A percentile compares a stretch with the other conserved stretches of the same genome.
Evolutionary conservation across 1,284 basidiomycete species (phyloP).

Genomic region (Phenoliferia sp.): DNA sequence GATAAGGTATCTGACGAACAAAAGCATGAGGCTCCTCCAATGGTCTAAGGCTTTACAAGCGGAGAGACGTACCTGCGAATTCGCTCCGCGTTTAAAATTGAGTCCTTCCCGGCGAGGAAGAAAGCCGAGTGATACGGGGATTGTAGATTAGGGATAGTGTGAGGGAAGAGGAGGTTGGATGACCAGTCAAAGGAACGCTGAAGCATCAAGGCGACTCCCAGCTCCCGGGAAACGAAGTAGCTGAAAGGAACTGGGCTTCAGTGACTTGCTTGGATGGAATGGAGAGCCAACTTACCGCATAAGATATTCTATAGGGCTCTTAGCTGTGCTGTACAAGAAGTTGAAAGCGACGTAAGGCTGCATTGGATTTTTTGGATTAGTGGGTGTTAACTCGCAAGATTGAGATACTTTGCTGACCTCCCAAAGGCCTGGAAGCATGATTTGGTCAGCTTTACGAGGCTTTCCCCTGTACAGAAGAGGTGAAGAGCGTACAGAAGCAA

Average conservation of each 20-base stretch:
- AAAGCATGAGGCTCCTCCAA: background rate
- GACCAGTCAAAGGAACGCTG: constrained; percentile 63
- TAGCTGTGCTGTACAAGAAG: constrained; percentile 18
- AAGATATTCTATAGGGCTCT: constrained; percentile 58
- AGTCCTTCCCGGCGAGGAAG: constrained; percentile 73
- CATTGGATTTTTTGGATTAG: constrained; percentile 35
- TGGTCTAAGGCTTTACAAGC: background rate
- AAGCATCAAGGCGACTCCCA: constrained; percentile 78
- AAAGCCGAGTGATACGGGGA: constrained; percentile 53
- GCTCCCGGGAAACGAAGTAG: constrained; percentile 78
- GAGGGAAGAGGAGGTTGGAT: constrained; percentile 78
- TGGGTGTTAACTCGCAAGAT: constrained; percentile 2
- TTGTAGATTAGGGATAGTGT: constrained; percentile 73
- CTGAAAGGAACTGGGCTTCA: constrained; percentile 38
- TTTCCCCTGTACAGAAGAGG: constrained; percentile 69
- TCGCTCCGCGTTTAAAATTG: constrained; percentile 62
- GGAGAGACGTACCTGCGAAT: constrained; percentile 1
- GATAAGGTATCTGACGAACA: constrained; percentile 12
- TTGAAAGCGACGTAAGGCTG: constrained; percentile 72
- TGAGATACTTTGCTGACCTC: background rate
- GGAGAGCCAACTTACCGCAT: constrained; percentile 68
- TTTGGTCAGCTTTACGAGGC: constrained; percentile 6
- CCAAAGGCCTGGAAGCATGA: background rate
- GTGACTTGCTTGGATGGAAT: background rate
- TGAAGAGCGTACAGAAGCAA: constrained; percentile 55